Percentiles rank a stretch among this genome's conserved stretches.
phyloP scores from a whole-genome alignment of 225 moss, liverwort and hornwort species.

The Sphagnum contortum region DNA sequence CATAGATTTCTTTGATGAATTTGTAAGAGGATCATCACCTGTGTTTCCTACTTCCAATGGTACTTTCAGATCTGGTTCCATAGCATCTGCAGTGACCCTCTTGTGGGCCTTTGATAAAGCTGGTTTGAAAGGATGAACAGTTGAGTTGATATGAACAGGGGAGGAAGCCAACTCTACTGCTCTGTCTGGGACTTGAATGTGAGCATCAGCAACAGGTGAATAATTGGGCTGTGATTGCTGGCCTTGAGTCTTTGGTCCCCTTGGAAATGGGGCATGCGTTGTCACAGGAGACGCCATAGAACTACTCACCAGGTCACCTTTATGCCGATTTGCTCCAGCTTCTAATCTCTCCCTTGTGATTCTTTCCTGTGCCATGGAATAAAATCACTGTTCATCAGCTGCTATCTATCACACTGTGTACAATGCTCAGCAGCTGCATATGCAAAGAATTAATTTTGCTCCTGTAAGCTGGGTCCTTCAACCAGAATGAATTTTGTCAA shows the following conservation, averaged over 20 bases:
- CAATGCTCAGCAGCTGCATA: neutral
- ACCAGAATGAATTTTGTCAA: neutral
- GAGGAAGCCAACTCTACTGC: conserved; percentile 3
- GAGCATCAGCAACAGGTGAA: neutral
- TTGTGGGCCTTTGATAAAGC: conserved; percentile 33
- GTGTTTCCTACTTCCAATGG: neutral
- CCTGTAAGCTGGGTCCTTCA: neutral
- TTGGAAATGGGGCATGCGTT: neutral
- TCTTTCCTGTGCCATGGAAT: conserved; percentile 23
- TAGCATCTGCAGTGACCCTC: conserved; percentile 12
- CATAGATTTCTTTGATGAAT: conserved; percentile 17
- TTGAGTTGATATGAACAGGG: conserved; percentile 6
- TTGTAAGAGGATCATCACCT: conserved; percentile 22
- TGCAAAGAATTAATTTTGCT: neutral
- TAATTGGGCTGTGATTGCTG: neutral
- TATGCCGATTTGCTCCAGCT: conserved; percentile 12
- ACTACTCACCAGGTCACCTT: conserved; percentile 4
- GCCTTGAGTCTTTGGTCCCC: neutral
- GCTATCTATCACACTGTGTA: too few species aligned
- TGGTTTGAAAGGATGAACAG: conserved; percentile 24
- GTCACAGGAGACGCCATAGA: conserved; percentile 7
- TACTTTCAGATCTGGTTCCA: conserved; percentile 1
- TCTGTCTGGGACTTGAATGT: conserved; percentile 1
- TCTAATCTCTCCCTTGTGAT: conserved; percentile 17
- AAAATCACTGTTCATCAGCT: neutral